Percentiles rank a stretch among this genome's conserved stretches.
These are phyloP conservation scores for Cnidoscolus chayamansa DNA, from an alignment of 441 rosid genomes.

Conservation along the genomic window DNA sequence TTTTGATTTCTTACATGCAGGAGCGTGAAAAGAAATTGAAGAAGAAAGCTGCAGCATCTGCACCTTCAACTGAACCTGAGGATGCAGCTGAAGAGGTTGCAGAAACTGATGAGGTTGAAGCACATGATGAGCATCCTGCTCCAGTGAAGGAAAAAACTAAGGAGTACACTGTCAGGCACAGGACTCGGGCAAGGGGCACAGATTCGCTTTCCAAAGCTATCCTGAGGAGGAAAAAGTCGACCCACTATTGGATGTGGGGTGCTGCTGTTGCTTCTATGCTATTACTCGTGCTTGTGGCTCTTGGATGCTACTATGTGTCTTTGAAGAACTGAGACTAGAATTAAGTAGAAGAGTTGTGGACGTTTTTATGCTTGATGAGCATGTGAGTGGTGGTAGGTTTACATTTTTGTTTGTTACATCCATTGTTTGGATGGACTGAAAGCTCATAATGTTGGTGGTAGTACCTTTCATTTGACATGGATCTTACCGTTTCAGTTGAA, in stretches of 20 bases:
- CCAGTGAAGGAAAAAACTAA: slow-evolving; percentile 39
- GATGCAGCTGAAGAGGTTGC: slow-evolving; percentile 37
- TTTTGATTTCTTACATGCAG: slow-evolving; percentile 38
- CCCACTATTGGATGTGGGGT: slow-evolving; percentile 67
- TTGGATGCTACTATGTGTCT: slow-evolving; percentile 39
- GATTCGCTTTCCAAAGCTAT: slow-evolving; percentile 65
- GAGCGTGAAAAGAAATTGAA: slow-evolving; percentile 79
- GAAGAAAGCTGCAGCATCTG: slow-evolving; percentile 58
- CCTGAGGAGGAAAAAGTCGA: slow-evolving; percentile 61
- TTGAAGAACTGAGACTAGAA: slow-evolving; percentile 21
- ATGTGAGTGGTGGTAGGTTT: slow-evolving; percentile 28
- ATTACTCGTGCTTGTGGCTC: slow-evolving; percentile 36
- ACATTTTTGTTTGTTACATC: slow-evolving; percentile 40
- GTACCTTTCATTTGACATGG: background rate
- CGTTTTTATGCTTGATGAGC: slow-evolving; percentile 23
- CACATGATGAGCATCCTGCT: slow-evolving; percentile 30
- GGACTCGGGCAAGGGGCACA: slow-evolving; percentile 45
- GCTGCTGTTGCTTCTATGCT: slow-evolving; percentile 43
- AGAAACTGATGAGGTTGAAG: slow-evolving; percentile 50
- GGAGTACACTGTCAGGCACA: slow-evolving; percentile 45
- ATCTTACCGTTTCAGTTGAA: too few species aligned
- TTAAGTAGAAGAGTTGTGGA: slow-evolving; percentile 9
- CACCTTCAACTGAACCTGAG: slow-evolving; percentile 33
- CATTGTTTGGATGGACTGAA: slow-evolving; percentile 43
- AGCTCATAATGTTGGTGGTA: slow-evolving; percentile 35